Evolutionary conservation across 2,329 filamentous ascomycete genomes (phyloP).

Genomic region (Epichloe gansuensis): DNA sequence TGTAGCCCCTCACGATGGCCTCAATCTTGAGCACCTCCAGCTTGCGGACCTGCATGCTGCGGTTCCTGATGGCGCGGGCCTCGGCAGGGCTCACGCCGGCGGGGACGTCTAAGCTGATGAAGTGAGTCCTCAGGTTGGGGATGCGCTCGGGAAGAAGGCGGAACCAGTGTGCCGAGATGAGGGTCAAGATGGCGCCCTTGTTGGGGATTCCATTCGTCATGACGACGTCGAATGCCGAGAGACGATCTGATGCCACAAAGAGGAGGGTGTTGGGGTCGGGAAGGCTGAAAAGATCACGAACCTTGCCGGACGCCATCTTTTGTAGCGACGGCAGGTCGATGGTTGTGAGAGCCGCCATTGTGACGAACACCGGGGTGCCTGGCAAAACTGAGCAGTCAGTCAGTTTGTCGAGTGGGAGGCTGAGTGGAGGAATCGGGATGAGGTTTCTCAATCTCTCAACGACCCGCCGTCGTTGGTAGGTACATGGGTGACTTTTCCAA

Average conservation of each 20-base stretch:
- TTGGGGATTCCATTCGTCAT: conserved; percentile 54
- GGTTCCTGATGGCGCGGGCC: conserved; percentile 41
- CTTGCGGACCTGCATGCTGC: conserved; percentile 66
- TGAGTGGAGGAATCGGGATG: too few species aligned
- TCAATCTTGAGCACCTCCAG: conserved; percentile 14
- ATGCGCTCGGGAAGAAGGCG: conserved; percentile 30
- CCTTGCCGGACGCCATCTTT: conserved; percentile 45
- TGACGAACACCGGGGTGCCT: not conserved
- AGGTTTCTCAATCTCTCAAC: too few species aligned
- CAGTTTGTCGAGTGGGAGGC: too few species aligned
- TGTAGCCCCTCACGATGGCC: conserved; percentile 62
- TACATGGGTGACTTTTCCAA: too few species aligned
- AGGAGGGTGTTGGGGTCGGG: conserved; percentile 52
- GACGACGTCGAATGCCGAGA: conserved; percentile 90
- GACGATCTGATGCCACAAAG: conserved; percentile 78
- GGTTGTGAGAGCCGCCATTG: conserved; percentile 14
- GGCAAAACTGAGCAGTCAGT: too few species aligned
- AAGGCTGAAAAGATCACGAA: conserved; percentile 68
- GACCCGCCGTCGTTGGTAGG: too few species aligned
- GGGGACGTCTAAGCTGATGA: conserved; percentile 32
- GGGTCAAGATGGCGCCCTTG: conserved; percentile 40
- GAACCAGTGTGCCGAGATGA: conserved; percentile 40
- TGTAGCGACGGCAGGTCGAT: conserved; percentile 20
- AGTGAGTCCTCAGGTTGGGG: conserved; percentile 38
- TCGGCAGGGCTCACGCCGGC: conserved; percentile 19